These are phyloP conservation scores for Carex sylvatica DNA, from an alignment of 202 grass and related monocot species.

Conservation along the genomic window DNA sequence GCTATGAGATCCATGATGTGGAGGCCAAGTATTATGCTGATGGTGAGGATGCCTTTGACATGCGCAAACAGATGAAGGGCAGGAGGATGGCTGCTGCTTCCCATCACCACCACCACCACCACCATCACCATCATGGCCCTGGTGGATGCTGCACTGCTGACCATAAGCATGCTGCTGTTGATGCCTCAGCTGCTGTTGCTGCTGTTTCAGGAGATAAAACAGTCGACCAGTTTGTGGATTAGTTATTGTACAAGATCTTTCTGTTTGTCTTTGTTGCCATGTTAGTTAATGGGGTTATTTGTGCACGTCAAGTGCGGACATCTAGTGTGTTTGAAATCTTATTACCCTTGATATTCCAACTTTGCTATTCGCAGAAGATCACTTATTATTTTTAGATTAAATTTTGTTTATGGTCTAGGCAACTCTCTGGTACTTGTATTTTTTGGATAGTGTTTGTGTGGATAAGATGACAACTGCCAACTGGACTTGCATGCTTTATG, in stretches of 20 bases:
- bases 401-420: background rate
- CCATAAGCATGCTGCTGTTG: conserved; percentile 16
- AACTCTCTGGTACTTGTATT: background rate
- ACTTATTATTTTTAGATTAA: background rate
- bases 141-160: conserved; percentile 69
- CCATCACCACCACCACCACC: conserved; percentile 46
- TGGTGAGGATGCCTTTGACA: conserved; percentile 78
- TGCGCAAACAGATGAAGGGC: conserved; percentile 52
- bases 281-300: background rate
- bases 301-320: background rate
- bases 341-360: background rate
- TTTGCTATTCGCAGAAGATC: background rate
- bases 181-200: conserved; percentile 7
- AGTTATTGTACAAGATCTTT: background rate
- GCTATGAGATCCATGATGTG: conserved; percentile 80
- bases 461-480: background rate
- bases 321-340: background rate
- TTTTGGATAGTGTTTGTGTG: background rate
- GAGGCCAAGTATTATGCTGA: conserved; percentile 96
- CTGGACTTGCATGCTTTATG: background rate
- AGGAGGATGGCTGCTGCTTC: background rate
- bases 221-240: conserved; percentile 10
- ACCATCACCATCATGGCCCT: conserved; percentile 52
- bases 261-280: background rate
- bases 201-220: conserved; percentile 11